Evolutionary conservation across 116 monocot genomes (phyloP), one percentile per base, ranked within the genome.

Genomic region (Dioscorea cayenensis): DNA sequence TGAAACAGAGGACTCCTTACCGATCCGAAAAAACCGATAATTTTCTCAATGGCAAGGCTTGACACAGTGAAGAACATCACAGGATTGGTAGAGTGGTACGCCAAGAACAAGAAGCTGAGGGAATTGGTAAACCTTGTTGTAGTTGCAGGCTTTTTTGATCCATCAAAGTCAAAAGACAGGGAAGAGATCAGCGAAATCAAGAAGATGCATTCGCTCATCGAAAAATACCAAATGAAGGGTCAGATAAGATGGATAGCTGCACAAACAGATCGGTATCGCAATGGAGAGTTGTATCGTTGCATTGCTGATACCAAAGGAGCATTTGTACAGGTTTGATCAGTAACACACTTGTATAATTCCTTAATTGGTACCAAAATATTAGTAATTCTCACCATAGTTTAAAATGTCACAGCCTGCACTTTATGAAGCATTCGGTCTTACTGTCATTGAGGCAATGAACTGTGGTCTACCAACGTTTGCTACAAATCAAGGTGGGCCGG

Each of bases 401-500:
- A 11, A 7, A 36, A 1, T n/a, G 20, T 59, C 35, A n/a, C 69
- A 91, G 91, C 91, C 91, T 79, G 91, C 91, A 19, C 29, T 87
- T 21, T 91, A 91, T 28, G 91, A 91, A 83, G 91, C 91, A 68
- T 91, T 91, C 60, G 91, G 88, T 10, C 79, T 91, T 13, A 91
- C 91, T 4, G 91, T 91, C 28, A 88, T 91, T 14, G 87, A 91
- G 79, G 88, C 91, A 14, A 91, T 91, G 91, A 91, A 87, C 77
- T 91, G 88, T 17, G 87, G 91, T 14, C 69, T 87, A 23, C 85
- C 83, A 1, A 91, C 87, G 18, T 87, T 91, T 70, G 91, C 88
- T 28, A 91, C 91, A 14, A 91, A 87, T 65, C 82, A 87, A 74
- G 91, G 88, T 43, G 91, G 91, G n/a, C 91, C 91, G 1, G 88